phyloP scores from a whole-genome alignment of 768 basidiomycete species.

The Terana coerulea region DNA sequence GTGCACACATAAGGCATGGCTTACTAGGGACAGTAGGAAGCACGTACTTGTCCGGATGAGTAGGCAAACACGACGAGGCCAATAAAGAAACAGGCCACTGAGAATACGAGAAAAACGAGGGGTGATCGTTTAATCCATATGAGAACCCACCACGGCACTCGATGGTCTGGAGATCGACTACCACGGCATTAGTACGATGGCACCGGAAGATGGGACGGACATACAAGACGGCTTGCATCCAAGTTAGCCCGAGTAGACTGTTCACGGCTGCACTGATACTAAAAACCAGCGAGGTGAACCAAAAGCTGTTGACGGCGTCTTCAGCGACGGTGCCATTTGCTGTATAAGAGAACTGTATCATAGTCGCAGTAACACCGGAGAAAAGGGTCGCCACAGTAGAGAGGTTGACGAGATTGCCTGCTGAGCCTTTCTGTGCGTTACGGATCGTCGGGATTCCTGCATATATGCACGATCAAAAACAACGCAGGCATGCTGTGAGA shows the following conservation, averaged over 20 bases:
- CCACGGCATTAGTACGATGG: neutral
- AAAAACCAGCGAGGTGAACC: conserved; percentile 73
- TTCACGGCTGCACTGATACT: conserved; percentile 75
- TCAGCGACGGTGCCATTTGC: conserved; percentile 33
- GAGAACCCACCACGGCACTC: conserved; percentile 71
- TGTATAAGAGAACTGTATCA: conserved; percentile 61
- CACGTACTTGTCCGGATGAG: conserved; percentile 26
- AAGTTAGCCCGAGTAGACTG: conserved; percentile 66
- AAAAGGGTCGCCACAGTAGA: conserved; percentile 77
- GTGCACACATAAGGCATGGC: neutral
- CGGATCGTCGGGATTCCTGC: conserved; percentile 73
- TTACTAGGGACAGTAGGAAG: neutral
- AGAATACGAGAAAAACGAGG: conserved; percentile 76
- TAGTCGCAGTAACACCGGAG: conserved; percentile 70
- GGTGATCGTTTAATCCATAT: conserved; percentile 82
- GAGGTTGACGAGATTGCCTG: conserved; percentile 60
- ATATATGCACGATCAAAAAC: too few relatives aligned
- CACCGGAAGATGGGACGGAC: conserved; percentile 23
- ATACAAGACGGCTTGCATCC: conserved; percentile 81
- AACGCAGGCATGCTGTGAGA: too few relatives aligned
- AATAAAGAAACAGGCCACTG: conserved; percentile 72
- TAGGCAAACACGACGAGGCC: conserved; percentile 77
- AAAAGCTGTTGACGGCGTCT: conserved; percentile 62
- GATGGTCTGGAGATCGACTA: conserved; percentile 65
- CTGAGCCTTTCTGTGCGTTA: conserved; percentile 64